Percentiles rank a stretch among this genome's conserved stretches.
Conservation (phyloP, 352 stramenopile species). For the Phytophthora agathidicida region DNA sequence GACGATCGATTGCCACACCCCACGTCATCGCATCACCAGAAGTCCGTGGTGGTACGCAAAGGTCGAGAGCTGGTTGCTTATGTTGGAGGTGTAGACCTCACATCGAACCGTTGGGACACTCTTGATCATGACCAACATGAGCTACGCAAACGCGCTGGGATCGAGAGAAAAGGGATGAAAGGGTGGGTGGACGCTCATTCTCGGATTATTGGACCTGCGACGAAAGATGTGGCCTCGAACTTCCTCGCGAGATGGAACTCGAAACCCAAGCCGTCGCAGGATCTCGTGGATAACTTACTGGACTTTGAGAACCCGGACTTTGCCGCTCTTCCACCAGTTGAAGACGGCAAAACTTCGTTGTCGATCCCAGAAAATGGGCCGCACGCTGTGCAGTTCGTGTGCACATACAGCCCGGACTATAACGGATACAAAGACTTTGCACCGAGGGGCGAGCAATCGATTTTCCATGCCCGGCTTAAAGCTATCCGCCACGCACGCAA, state of each 20-base stretch:
- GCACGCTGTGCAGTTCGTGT: conserved; percentile 45
- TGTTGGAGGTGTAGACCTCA: conserved; percentile 54
- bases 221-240: conserved; percentile 52
- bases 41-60: conserved; percentile 56
- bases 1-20: conserved; percentile 55
- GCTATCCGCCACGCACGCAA: conserved; percentile 53
- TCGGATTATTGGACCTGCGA: conserved; percentile 40
- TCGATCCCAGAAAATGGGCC: conserved; percentile 11
- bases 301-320: conserved; percentile 45
- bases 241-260: conserved; percentile 66
- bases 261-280: conserved; percentile 19
- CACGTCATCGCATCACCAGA: conserved; percentile 63
- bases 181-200: conserved; percentile 59
- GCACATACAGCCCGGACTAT: conserved; percentile 27
- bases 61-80: conserved; percentile 35
- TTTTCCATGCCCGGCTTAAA: conserved; percentile 49
- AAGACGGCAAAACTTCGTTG: background rate
- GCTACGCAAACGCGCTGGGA: conserved; percentile 28
- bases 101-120: conserved; percentile 56
- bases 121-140: conserved; percentile 43
- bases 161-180: conserved; percentile 29
- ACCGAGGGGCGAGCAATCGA: conserved; percentile 49
- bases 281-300: conserved; percentile 39
- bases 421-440: conserved; percentile 46
- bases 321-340: conserved; percentile 5